Percentiles rank a stretch among this genome's conserved stretches.
Evolutionary conservation across 257 asterid genomes (phyloP).

Genomic region (Parsonsia alboflavescens): DNA sequence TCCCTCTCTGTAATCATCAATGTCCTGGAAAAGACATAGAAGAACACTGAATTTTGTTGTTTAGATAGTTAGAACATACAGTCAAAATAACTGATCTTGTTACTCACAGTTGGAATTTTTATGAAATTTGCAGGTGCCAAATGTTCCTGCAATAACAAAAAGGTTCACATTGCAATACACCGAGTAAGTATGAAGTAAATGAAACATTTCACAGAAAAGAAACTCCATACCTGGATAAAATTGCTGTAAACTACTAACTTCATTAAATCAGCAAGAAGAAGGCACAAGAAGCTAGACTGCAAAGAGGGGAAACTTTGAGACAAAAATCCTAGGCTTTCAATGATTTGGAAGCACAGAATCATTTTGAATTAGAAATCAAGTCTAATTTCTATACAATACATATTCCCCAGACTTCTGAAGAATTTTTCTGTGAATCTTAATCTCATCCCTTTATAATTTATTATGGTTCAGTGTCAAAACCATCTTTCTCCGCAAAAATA

Average conservation of each 20-base stretch:
- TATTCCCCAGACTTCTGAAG: neutral
- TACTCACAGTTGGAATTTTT: conserved; percentile 83
- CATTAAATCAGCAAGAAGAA: conserved; percentile 54
- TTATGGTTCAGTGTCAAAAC: neutral
- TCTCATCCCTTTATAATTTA: too few relatives aligned
- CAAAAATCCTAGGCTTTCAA: neutral
- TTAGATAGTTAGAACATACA: neutral
- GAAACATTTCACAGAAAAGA: conserved; percentile 10
- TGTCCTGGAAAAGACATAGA: conserved; percentile 42
- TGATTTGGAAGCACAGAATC: neutral
- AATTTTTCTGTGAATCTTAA: neutral
- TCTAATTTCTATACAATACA: neutral
- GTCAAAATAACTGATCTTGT: neutral
- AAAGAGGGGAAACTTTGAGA: conserved; percentile 19
- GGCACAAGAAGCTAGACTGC: conserved; percentile 71
- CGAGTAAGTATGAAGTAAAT: neutral
- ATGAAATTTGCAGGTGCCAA: conserved; percentile 77
- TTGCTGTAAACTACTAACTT: conserved; percentile 57
- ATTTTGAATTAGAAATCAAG: neutral
- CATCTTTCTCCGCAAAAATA: neutral
- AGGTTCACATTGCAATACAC: conserved; percentile 19
- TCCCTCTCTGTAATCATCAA: conserved; percentile 47
- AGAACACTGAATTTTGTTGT: neutral
- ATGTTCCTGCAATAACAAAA: conserved; percentile 59
- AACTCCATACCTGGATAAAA: conserved; percentile 60